A percentile compares a stretch with the other conserved stretches of the same genome.
These are phyloP conservation scores for Amanita rubescens DNA, from an alignment of 768 basidiomycete species.

Conservation along the genomic window DNA sequence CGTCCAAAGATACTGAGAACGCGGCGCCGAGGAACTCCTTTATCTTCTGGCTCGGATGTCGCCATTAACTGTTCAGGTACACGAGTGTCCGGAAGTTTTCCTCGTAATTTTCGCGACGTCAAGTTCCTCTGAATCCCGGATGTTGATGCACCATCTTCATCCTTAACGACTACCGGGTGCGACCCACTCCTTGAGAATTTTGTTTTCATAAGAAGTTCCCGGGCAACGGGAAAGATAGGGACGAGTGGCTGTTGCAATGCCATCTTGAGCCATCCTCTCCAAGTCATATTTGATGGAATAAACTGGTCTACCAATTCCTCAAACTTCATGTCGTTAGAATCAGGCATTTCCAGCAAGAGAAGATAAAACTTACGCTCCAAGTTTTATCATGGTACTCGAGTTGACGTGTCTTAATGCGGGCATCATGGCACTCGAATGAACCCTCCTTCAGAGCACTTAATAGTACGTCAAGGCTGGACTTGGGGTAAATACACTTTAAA, in stretches of 20 bases:
- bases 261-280: constrained; percentile 81
- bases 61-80: constrained; percentile 26
- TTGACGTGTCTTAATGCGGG: constrained; percentile 70
- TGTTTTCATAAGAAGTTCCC: constrained; percentile 72
- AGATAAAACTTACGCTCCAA: constrained; percentile 56
- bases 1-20: constrained; percentile 6
- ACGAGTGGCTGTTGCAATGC: constrained; percentile 75
- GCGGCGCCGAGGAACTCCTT: constrained; percentile 21
- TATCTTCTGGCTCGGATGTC: constrained; percentile 15
- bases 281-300: constrained; percentile 68
- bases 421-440: constrained; percentile 78
- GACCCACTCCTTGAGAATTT: constrained; percentile 45
- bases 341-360: neutral
- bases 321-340: constrained; percentile 37
- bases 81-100: constrained; percentile 23
- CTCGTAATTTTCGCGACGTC: constrained; percentile 21
- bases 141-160: neutral
- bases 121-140: constrained; percentile 6
- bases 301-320: constrained; percentile 76
- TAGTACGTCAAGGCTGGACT: constrained; percentile 54
- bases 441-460: constrained; percentile 77
- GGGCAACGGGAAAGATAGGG: constrained; percentile 71
- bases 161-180: constrained; percentile 17
- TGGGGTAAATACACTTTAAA: constrained; percentile 11
- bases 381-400: constrained; percentile 80